These are phyloP conservation scores for Ophiostoma sp. DNA, from an alignment of 2,329 filamentous ascomycete genomes.

Conservation along the genomic window DNA sequence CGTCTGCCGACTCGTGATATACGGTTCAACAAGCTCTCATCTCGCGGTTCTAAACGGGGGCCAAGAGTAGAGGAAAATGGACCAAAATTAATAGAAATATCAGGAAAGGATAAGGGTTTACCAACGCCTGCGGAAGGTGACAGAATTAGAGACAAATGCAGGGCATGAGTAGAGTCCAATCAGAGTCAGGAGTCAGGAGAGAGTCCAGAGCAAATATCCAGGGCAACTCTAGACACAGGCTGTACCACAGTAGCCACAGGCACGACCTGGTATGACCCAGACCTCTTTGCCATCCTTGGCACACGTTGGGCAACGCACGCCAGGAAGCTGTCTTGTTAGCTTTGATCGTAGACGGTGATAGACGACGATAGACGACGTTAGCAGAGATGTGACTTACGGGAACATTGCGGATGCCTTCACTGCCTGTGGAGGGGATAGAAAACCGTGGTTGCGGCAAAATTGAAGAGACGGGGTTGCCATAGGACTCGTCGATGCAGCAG, in stretches of 20 bases:
- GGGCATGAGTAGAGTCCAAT: background rate
- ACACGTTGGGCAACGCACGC: slow-evolving; percentile 28
- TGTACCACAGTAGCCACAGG: slow-evolving; percentile 29
- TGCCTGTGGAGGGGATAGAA: slow-evolving; percentile 7
- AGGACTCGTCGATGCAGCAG: background rate
- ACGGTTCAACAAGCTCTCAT: background rate
- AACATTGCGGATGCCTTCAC: slow-evolving; percentile 23
- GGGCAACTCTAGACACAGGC: slow-evolving; percentile 22
- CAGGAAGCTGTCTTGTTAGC: slow-evolving; percentile 26
- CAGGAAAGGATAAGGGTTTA: background rate
- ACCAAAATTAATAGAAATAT: background rate
- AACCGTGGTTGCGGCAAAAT: slow-evolving; percentile 19
- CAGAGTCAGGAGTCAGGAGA: background rate
- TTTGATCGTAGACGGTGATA: too few relatives aligned
- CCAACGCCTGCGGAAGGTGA: background rate
- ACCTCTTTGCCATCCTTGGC: slow-evolving; percentile 28
- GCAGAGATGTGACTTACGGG: slow-evolving; percentile 18
- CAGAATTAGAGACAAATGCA: background rate
- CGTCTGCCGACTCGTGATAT: background rate
- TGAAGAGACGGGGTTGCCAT: slow-evolving; percentile 1
- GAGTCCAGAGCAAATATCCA: background rate
- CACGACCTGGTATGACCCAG: slow-evolving; percentile 29
- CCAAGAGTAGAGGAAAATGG: background rate
- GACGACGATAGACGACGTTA: background rate
- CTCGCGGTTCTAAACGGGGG: background rate